Base-by-base conservation (phyloP, 73 alveolate species). In the Stentor coeruleus region DNA sequence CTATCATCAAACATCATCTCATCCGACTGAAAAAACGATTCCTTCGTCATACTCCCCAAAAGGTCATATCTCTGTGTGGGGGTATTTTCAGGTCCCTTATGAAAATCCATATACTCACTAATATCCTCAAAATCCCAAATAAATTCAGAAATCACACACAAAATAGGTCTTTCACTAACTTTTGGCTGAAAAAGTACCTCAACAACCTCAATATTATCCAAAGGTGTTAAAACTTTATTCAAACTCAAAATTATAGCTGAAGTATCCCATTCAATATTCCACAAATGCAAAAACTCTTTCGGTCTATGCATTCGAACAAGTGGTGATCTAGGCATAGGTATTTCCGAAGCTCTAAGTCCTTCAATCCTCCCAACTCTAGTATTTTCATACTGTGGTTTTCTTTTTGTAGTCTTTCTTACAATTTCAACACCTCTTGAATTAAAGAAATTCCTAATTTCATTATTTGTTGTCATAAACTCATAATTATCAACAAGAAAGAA, bases 261-360 rank as follows among this genome's bases (percentile, higher is more conserved):
- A 33, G 79, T 66, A 2, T 66, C 79, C 79, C 79, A 66, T 31
- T 66, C 79, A 28, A 66, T 11, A 31, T 40, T 66, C 79, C 79
- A 66, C 11, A 66, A 11, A 20, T 37, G 79, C 1, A 66, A 33
- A 0, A 2, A 0, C 20, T 66, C 79, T 31, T 31, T 66, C 33
- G 79, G 79, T 26, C 79, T 20, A 66, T 66, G 79, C 15, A 66
- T 33, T 66, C 37, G n/a, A 33, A 66, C 79, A 26, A 66, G 11
- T 20, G 79, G 79, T 2, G 33, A 37, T 31, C 15, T 37, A 26
- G 14, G n/a, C n/a, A 11, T 20, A 33, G 36, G 79, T 28, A 66
- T 20, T 37, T 66, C 79, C 1, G 40, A 20, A 11, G 33, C 33
- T 26, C 79, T 20, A 26, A 66, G 79, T 15, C 79, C 79, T 11